Conservation (phyloP, 176 grass and related monocot genomes). For the Triticum aestivum region IWGSC_CS_RefSeq_v2.1 NC_057795.1:463363109-463363608, state of each 20-base stretch:
- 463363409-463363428: neutral
- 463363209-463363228: constrained; percentile 75
- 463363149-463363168: constrained; percentile 85
- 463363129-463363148: constrained; percentile 62
- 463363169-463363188: constrained; percentile 86
- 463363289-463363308: neutral
- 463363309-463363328: neutral
- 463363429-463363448: neutral
- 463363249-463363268: constrained; percentile 6
- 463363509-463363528: neutral
- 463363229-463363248: constrained; percentile 22
- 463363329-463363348: constrained; percentile 12
- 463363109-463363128: constrained; percentile 84
- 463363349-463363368: neutral
- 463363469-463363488: neutral
- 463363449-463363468: neutral
- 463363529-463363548: neutral
- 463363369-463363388: neutral
- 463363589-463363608: neutral
- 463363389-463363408: neutral
- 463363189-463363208: constrained; percentile 99
- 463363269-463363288: neutral
- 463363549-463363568: constrained; percentile 10
- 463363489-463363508: neutral
- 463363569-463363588: neutral